Evolutionary conservation across 1,139 yeast species (phyloP).

Genomic region (Entelexis sorbosivorans): DNA sequence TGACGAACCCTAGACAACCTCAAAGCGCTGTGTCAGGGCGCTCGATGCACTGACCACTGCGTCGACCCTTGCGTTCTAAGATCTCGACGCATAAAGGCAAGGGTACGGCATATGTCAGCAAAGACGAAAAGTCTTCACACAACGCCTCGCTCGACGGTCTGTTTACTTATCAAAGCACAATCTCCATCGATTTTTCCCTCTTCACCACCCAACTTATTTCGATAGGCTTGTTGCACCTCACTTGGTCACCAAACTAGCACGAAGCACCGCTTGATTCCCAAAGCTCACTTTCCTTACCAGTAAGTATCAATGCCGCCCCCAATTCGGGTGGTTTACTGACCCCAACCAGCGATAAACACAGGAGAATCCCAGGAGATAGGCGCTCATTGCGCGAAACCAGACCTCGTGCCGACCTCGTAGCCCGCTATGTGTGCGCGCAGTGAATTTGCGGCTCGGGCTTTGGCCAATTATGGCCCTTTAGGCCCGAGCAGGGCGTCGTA

Average conservation of each 20-base stretch:
- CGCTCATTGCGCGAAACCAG: neutral
- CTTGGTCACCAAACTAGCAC: conserved; percentile 5
- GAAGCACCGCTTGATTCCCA: conserved; percentile 4
- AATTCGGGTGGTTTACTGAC: neutral
- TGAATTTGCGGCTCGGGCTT: neutral
- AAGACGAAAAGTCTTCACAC: conserved; percentile 5
- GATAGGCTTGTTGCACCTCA: conserved; percentile 1
- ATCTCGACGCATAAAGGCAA: neutral
- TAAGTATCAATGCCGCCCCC: conserved; percentile 13
- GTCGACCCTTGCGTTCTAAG: neutral
- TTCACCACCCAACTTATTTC: conserved; percentile 4
- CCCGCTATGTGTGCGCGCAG: neutral
- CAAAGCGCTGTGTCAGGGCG: neutral
- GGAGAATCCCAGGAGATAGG: neutral
- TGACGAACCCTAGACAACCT: neutral
- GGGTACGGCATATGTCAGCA: neutral
- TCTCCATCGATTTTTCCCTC: neutral
- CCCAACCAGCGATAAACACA: neutral
- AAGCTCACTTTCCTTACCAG: conserved; percentile 17
- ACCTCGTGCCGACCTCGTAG: neutral
- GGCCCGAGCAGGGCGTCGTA: no score
- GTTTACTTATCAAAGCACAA: conserved; percentile 6
- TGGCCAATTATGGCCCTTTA: no score
- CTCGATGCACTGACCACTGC: neutral
- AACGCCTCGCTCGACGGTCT: conserved; percentile 2